Evolutionary conservation across 164 flowering plant genomes (phyloP), one percentile per base, ranked within the genome.

Genomic region (Amborella trichopoda): DNA sequence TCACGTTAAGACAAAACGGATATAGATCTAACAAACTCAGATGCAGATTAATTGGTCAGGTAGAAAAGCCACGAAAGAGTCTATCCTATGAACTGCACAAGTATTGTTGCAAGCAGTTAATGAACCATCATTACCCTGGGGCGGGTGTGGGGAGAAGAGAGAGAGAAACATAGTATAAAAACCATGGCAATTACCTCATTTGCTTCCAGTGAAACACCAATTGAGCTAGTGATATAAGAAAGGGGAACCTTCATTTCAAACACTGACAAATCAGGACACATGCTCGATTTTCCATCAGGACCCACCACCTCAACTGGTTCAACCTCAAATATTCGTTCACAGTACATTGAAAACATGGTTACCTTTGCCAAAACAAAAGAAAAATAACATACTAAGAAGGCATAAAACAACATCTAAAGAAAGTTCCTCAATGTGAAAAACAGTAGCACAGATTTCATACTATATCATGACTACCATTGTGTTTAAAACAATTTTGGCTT

Each of bases 401-500:
- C 23, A 44, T 18, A 9, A 16, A 8, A 37, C n/a, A n/a, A 44
- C 23, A 50, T 23, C 26, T 23, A 42, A 28, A 22, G 6, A 17
- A 5, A 53, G 1, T 2, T 37, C 19, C n/a, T 6, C 16, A 37
- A 37, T 8, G 41, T 32, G 1, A 2, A 37, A 21, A 37, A 21
- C 5, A 8, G 6, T n/a, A 37, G 41, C 19, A 37, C 41, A 10
- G n/a, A 10, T n/a, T 10, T 21, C 16, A 14, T 13, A 16, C 5
- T 24, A 28, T 34, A 30, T 39, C 19, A 11, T 42, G 20, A 60
- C 44, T 61, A 91, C 99, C 84, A 88, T 72, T 52, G 94, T 93
- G 62, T 88, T 93, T 62, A 93, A 65, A 44, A 88, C 99, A 66
- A 83, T 79, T 34, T 76, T 83, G 53, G 96, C 99, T 70, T 81